phyloP scores from a whole-genome alignment of 495 filamentous ascomycete genomes.

The Aspergillus baeticus region DNA sequence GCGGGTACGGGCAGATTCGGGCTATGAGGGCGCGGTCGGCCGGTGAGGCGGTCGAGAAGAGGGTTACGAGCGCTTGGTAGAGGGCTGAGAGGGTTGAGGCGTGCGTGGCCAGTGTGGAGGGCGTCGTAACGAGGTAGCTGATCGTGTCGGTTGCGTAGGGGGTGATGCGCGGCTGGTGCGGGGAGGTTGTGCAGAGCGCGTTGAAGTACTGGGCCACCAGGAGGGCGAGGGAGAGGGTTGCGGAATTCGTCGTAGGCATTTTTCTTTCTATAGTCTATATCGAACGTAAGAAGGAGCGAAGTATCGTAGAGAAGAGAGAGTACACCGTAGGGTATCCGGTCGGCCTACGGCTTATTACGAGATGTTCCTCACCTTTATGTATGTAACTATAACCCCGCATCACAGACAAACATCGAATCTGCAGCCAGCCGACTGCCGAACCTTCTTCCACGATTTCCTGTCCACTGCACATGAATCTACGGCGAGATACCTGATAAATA shows the following conservation, averaged over 20 bases:
- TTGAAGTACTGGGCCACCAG: conserved; percentile 1
- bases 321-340: no score
- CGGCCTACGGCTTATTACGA: no score
- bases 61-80: conserved; percentile 3
- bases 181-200: conserved; percentile 1
- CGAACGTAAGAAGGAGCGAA: no score
- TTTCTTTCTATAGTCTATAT: neutral
- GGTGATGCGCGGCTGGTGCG: neutral
- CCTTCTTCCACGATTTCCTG: neutral
- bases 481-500: neutral
- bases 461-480: no score
- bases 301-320: no score
- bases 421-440: neutral
- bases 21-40: neutral
- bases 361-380: neutral
- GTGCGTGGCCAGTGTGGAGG: neutral
- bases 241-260: conserved; percentile 2
- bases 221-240: neutral
- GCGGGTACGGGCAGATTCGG: conserved; percentile 1
- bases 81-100: neutral
- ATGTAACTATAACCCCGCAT: neutral
- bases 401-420: neutral
- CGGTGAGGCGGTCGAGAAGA: neutral
- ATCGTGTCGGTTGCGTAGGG: conserved; percentile 4
- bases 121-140: neutral